Evolutionary conservation across 2,329 filamentous ascomycete species (phyloP).

Genomic region (Claviceps capensis): DNA sequence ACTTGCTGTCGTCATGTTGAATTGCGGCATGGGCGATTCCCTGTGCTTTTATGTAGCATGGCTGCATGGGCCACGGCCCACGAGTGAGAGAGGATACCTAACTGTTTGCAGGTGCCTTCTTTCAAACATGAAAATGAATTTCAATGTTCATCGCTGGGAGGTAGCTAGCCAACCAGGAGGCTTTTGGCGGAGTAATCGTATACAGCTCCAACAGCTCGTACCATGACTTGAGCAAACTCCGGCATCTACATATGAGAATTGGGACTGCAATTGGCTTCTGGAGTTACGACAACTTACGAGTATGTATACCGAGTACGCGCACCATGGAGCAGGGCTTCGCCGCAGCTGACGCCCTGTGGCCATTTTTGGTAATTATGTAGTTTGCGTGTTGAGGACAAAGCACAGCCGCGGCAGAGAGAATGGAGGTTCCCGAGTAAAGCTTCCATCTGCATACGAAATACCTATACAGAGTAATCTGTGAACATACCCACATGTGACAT

Average conservation of each 20-base stretch:
- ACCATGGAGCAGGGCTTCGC: neutral
- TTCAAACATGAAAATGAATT: neutral
- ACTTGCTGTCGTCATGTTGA: conserved; percentile 4
- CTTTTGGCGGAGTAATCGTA: neutral
- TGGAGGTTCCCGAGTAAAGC: neutral
- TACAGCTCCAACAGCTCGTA: neutral
- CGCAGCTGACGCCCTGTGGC: neutral
- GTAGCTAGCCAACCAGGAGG: neutral
- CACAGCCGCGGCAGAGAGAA: neutral
- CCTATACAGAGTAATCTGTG: too few relatives aligned
- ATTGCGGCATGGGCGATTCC: conserved; percentile 16
- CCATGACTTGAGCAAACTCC: neutral
- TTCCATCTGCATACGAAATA: neutral
- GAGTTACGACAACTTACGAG: too few relatives aligned
- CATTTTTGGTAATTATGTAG: neutral
- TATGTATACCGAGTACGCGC: too few relatives aligned
- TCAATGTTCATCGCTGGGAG: neutral
- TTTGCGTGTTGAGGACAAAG: too few relatives aligned
- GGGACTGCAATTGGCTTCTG: neutral
- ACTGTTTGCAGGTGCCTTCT: neutral
- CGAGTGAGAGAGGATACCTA: neutral
- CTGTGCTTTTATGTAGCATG: conserved; percentile 13
- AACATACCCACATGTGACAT: too few relatives aligned
- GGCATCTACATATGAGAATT: neutral
- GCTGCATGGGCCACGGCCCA: neutral